Evolutionary conservation across 2,329 filamentous ascomycete species (phyloP), one percentile per base, ranked within the genome.

Genomic region (Xylariales sp.): DNA sequence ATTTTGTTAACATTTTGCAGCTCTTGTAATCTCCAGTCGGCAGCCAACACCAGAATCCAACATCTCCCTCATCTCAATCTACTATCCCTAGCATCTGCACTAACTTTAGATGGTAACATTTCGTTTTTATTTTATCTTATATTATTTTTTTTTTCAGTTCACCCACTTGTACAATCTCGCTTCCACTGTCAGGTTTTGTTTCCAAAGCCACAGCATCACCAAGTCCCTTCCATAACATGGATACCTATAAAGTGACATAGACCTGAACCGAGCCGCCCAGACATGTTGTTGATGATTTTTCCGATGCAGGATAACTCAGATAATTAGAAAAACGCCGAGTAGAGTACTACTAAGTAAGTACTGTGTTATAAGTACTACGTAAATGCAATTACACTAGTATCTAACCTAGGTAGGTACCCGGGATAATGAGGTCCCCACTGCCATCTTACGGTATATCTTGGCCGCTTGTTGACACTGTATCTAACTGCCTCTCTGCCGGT

Each of bases 1-100:
- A 67, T 46, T 65, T 65, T 60, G 53, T 63, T 14, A 41, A 41
- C 39, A 14, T 41, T 41, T 65, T 57, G 57, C 62, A 68, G 61
- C 58, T 67, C 43, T 68, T 67, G 62, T 60, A 71, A 71, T 71
- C 69, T 71, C 67, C 59, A 64, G 53, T 57, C 3, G 41, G 32
- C 48, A 60, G 54, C 59, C 53, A 48, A 34, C 36, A 10, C 36
- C 12, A 39, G 36, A 7, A 10, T 39, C 36, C 36, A 39, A 39
- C 66, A 61, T 48, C 63, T 59, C 63, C 32, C 54, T 66, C 63
- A 62, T 65, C 66, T 65, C 46, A 57, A 12, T 41, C 41, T 14
- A 56, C 41, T 30, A 39, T 39, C 43, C 12, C 39, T 14, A 9
- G 23, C 34, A 32, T 39, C 39, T 56, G 14, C 10, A 41, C 39